Base-by-base conservation (phyloP, 768 basidiomycete species). In the Mycena kentingensis region DNA sequence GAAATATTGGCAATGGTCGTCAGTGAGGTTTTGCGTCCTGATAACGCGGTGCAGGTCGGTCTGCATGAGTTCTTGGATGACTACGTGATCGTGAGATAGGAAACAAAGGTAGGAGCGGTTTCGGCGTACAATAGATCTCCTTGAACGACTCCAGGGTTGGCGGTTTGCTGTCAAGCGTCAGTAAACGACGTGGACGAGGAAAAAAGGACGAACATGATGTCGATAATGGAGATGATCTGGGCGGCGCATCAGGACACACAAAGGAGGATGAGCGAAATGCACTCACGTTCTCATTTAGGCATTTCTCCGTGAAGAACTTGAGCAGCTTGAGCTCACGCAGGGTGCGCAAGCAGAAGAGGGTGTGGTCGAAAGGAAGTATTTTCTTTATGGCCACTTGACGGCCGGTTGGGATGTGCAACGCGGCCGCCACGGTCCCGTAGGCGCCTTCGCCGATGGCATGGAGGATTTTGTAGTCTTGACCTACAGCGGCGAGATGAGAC, bases 341-440 rank as follows among this genome's bases (percentile, higher is more conserved):
- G 2, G 94, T 98, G 52, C 88, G 80, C 65, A 96, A 73, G 62
- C 89, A 92, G 74, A 94, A 96, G 69, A 96, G 78, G 27, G 90
- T 87, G 67, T 96, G 94, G 64, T 96, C 94, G 69, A 97, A 96
- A 8, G 93, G 94, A 35, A 90, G 83, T 63, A 97, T 88, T 73
- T 92, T 93, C 81, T 96, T 98, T 74, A 96, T 95, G 36, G 94
- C 95, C 15, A 98, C 93, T 67, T 91, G 83, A 54, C 84, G 83
- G 27, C 86, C 83, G 7, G 85, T 83, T 5, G 90, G 88, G 61
- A 83, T 82, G 72, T 97, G 93, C 31, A 88, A 73, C 28, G 94
- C 95, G 49, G 93, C 90, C 50, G 82, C 90, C 44, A 97, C 93
- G 19, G 88, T 91, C 26, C 93, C 94, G 65, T 94, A 93, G 41